Evolutionary conservation across 441 rosid species (phyloP).

Genomic region (Populus tomentosa): DNA sequence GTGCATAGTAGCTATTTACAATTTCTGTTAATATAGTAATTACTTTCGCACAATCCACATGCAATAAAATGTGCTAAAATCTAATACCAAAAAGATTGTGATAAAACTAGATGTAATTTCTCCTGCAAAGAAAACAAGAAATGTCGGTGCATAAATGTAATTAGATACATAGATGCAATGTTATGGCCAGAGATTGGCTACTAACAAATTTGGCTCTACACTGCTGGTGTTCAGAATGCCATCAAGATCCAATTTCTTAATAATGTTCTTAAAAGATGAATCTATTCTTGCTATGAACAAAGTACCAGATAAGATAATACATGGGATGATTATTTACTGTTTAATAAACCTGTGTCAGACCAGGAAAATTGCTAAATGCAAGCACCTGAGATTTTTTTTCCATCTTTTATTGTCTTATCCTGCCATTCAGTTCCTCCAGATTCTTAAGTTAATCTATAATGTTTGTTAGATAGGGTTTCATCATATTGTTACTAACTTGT

Average conservation of each 20-base stretch:
- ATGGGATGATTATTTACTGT: not conserved
- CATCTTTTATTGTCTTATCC: not conserved
- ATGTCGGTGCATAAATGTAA: not conserved
- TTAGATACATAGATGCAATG: not conserved
- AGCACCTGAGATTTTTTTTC: slow-evolving; percentile 5
- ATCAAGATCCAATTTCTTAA: not conserved
- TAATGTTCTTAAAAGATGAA: not conserved
- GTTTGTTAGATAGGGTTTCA: not conserved
- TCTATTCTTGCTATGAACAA: not conserved
- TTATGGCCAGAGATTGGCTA: slow-evolving; percentile 5
- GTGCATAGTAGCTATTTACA: not conserved
- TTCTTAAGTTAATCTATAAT: not conserved
- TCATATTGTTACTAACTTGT: slow-evolving; percentile 14
- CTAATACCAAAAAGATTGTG: not conserved
- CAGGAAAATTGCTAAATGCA: not conserved
- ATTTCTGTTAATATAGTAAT: not conserved
- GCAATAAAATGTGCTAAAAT: not conserved
- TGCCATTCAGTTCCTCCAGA: not conserved
- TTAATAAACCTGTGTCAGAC: not conserved
- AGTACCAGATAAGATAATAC: not conserved
- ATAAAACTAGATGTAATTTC: not conserved
- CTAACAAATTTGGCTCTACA: not conserved
- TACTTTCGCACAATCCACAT: not conserved
- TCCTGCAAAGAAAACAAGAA: not conserved
- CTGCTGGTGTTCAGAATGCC: slow-evolving; percentile 2